phyloP scores from a whole-genome alignment of 1,284 basidiomycete genomes.

The Rhodotorula mucilaginosa region DNA sequence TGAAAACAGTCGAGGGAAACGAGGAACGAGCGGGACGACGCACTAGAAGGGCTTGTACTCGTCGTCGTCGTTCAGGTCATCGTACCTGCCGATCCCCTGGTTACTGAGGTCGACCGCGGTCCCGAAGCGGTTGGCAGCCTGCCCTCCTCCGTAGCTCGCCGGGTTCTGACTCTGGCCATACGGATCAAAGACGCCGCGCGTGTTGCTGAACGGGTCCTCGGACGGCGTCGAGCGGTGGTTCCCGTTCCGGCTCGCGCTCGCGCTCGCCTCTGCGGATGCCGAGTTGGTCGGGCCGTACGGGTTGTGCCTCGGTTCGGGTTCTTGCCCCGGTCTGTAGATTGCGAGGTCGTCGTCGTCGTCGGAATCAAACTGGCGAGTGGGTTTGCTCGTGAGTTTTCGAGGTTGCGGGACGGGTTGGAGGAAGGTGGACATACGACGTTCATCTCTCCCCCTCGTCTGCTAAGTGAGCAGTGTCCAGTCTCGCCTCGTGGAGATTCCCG shows the following conservation, averaged over 20 bases:
- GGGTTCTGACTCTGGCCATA: constrained; percentile 38
- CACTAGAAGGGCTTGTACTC: constrained; percentile 40
- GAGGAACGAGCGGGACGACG: background rate
- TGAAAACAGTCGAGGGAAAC: too few relatives aligned
- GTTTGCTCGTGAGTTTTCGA: background rate
- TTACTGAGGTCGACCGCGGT: constrained; percentile 38
- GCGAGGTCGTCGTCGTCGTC: constrained; percentile 40
- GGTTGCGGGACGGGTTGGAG: background rate
- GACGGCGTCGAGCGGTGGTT: constrained; percentile 1
- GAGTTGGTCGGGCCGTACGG: constrained; percentile 7
- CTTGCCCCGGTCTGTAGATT: constrained; percentile 24
- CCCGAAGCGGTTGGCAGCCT: constrained; percentile 38
- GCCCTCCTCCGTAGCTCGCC: constrained; percentile 40
- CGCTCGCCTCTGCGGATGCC: background rate
- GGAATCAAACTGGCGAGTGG: constrained; percentile 29
- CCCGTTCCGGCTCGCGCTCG: background rate
- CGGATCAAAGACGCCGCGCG: constrained; percentile 27
- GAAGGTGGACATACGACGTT: background rate
- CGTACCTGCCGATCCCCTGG: constrained; percentile 13
- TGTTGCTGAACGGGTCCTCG: constrained; percentile 30
- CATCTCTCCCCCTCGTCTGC: background rate
- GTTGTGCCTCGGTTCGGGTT: constrained; percentile 5
- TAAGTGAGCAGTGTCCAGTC: too few relatives aligned
- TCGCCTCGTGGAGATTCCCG: too few relatives aligned
- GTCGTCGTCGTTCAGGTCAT: constrained; percentile 14